A percentile compares a stretch with the other conserved stretches of the same genome.
These are phyloP conservation scores for Fusarium denticulatum DNA, from an alignment of 2,329 filamentous ascomycete species.

Conservation along the genomic window DNA sequence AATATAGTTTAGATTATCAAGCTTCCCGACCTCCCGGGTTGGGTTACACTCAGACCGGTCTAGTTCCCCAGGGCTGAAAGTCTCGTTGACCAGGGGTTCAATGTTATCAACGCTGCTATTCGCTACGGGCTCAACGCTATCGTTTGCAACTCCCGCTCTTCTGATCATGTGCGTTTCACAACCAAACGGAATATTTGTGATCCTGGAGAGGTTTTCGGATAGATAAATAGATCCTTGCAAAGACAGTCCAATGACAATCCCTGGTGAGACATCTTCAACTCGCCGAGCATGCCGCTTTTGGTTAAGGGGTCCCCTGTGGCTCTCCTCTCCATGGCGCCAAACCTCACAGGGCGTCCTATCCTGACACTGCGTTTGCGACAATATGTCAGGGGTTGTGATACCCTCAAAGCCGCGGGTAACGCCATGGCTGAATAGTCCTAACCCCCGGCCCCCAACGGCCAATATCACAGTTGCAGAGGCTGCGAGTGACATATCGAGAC, in stretches of 20 bases:
- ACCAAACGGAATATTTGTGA: not conserved
- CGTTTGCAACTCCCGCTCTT: constrained; percentile 1
- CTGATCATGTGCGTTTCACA: constrained; percentile 16
- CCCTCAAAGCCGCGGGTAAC: constrained; percentile 5
- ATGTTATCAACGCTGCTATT: not conserved
- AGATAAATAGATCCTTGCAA: not conserved
- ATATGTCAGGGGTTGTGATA: constrained; percentile 13
- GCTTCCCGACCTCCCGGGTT: constrained; percentile 16
- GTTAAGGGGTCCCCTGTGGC: not conserved
- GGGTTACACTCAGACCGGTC: constrained; percentile 20
- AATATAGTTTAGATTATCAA: constrained; percentile 9
- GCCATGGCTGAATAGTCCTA: constrained; percentile 23
- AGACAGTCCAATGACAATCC: not conserved
- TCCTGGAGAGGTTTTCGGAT: not conserved
- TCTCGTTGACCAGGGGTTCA: constrained; percentile 14
- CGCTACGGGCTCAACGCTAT: not conserved
- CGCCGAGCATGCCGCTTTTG: constrained; percentile 29
- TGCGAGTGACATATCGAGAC: constrained; percentile 11
- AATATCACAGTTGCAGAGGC: constrained; percentile 1
- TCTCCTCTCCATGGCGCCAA: constrained; percentile 8
- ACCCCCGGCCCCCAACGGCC: not conserved
- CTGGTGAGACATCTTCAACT: constrained; percentile 2
- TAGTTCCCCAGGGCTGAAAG: constrained; percentile 37
- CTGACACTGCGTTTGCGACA: not conserved
- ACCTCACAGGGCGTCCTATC: constrained; percentile 16